Conservation (phyloP, 805 yeast species). For the Metschnikowia cubensis region DNA sequence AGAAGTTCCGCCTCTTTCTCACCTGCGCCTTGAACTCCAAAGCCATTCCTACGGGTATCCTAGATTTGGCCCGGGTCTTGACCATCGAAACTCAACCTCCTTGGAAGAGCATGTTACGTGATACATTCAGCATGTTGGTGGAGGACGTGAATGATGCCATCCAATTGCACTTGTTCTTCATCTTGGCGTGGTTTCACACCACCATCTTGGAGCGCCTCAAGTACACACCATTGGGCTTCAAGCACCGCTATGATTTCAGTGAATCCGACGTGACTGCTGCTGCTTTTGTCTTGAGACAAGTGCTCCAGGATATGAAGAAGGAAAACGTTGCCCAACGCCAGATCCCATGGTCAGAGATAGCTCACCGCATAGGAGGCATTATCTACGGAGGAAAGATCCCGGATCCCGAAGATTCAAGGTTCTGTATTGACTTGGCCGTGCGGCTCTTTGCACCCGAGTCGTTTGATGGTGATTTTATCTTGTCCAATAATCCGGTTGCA, state of each 20-base stretch:
- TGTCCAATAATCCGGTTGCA: constrained; percentile 30
- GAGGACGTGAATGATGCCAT: neutral
- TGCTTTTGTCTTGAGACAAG: constrained; percentile 37
- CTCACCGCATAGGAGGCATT: constrained; percentile 47
- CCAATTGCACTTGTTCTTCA: constrained; percentile 41
- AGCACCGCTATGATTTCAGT: constrained; percentile 60
- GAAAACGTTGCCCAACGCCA: constrained; percentile 1
- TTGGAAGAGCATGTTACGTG: constrained; percentile 44
- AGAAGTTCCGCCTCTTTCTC: constrained; percentile 53
- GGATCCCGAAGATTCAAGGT: constrained; percentile 34
- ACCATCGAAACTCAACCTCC: constrained; percentile 64
- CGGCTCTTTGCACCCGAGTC: constrained; percentile 37
- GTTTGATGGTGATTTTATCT: constrained; percentile 40
- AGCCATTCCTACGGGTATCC: constrained; percentile 50
- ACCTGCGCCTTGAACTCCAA: constrained; percentile 51
- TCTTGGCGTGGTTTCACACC: constrained; percentile 70
- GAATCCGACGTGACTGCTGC: constrained; percentile 65
- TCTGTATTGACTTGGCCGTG: constrained; percentile 31
- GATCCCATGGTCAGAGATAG: constrained; percentile 54
- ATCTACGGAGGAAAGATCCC: constrained; percentile 68
- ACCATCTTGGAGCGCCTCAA: constrained; percentile 55
- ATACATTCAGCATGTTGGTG: constrained; percentile 25
- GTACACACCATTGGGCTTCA: constrained; percentile 61
- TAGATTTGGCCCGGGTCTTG: constrained; percentile 52
- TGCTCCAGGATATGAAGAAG: constrained; percentile 23